Base-by-base conservation (phyloP, 495 filamentous ascomycete genomes). In the Penicillium steckii region DNA sequence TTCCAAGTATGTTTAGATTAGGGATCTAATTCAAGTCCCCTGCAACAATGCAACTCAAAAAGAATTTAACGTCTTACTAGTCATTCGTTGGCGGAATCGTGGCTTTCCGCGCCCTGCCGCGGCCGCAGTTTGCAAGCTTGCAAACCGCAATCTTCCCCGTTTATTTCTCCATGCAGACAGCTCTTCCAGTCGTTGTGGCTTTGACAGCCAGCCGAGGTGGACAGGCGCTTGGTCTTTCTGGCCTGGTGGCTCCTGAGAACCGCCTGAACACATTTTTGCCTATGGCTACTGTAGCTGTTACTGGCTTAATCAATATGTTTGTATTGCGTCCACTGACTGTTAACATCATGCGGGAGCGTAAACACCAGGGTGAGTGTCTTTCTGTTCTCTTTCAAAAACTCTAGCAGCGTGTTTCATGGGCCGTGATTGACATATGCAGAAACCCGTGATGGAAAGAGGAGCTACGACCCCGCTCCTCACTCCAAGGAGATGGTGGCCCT, bases 141-240 rank as follows among this genome's bases (percentile, higher is more conserved):
- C 93, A 95, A 72, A 71, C 81, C 27, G 80, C 80, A 59, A 83
- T 90, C 61, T 93, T 95, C 72, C 93, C 93, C 19, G 69, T 86
- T 57, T 97, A 93, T 75, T 96, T 97, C 69, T 74, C 80, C 21
- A 68, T 96, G 37, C 92, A 96, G 74, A 82, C 88, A 3, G 78
- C 80, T 4, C 74, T 90, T 3, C 88, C 93, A 6, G 66, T 84
- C 12, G 57, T 90, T 17, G 72, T 96, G 8, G 85, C 87, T n/a
- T 64, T 95, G 47, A 97, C 93, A 27, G 92, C 87, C 61, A 89
- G 89, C 35, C 78, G 74, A n/a, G 66, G 46, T 46, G 59, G 52
- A 49, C 64, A 61, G 46, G 50, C 61, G 0, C 59, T 69, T 7
- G 75, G 82, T 42, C 26, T 89, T 8, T 66, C 66, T 3, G 86